These are phyloP conservation scores for Euphorbia schlechtendalii DNA, from an alignment of 441 rosid genomes.

Conservation along the genomic window DNA sequence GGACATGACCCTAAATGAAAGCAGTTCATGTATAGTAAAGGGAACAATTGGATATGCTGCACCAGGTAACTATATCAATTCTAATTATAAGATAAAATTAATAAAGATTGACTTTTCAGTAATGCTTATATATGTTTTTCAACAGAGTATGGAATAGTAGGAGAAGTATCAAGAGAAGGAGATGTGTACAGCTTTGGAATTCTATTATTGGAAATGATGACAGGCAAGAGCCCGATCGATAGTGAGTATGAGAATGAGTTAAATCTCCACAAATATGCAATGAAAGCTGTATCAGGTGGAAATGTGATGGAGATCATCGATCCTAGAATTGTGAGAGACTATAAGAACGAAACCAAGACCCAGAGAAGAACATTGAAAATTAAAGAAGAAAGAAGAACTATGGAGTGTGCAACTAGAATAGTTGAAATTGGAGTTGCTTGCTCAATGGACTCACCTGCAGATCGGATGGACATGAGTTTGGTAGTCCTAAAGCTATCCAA, in stretches of 20 bases:
- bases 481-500: background rate
- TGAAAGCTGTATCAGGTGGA: background rate
- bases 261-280: background rate
- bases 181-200: slow-evolving; percentile 1
- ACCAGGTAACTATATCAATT: background rate
- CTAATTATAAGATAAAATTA: no score
- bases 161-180: background rate
- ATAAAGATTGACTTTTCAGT: background rate
- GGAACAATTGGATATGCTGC: background rate
- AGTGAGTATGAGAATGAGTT: background rate
- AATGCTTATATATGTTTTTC: background rate
- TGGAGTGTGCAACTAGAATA: background rate
- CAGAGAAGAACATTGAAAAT: no score
- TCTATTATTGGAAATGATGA: background rate
- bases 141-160: background rate
- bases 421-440: no score
- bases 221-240: slow-evolving; percentile 1
- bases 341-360: background rate
- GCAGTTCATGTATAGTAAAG: background rate
- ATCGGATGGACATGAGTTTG: background rate
- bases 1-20: background rate
- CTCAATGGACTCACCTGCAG: background rate
- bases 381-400: background rate
- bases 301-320: background rate
- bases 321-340: background rate